Conservation (phyloP, 2,329 filamentous ascomycete genomes). For the Podosphaera fusca region DNA sequence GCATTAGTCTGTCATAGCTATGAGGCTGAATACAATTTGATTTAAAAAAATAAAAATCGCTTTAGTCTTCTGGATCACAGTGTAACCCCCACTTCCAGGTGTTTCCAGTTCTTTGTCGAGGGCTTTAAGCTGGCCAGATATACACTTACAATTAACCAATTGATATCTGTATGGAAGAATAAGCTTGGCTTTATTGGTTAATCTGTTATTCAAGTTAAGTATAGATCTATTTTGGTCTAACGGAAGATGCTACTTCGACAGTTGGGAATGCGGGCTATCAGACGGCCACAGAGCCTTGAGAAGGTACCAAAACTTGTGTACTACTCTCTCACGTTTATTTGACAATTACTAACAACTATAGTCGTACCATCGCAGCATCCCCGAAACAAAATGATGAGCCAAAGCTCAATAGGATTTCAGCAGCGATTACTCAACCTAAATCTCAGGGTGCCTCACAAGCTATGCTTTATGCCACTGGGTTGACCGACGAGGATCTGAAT, state of each 20-base stretch:
- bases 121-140: no score
- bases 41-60: no score
- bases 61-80: no score
- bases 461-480: constrained; percentile 91
- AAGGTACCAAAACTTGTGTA: not conserved
- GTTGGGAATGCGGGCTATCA: not conserved
- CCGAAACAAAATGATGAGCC: not conserved
- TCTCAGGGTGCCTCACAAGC: constrained; percentile 96
- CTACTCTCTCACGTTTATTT: not conserved
- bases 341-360: not conserved
- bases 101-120: no score
- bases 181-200: no score
- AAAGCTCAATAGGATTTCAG: constrained; percentile 62
- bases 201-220: no score
- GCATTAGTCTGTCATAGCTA: no score
- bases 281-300: not conserved
- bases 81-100: no score
- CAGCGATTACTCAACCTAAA: constrained; percentile 81
- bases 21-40: no score
- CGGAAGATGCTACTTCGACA: not conserved
- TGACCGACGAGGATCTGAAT: constrained; percentile 69
- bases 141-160: no score
- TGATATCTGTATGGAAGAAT: no score
- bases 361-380: not conserved
- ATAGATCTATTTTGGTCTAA: not conserved